Evolutionary conservation across 2,329 filamentous ascomycete species (phyloP), one percentile per base, ranked within the genome.

Genomic region (Trichoderma asperellum): DNA sequence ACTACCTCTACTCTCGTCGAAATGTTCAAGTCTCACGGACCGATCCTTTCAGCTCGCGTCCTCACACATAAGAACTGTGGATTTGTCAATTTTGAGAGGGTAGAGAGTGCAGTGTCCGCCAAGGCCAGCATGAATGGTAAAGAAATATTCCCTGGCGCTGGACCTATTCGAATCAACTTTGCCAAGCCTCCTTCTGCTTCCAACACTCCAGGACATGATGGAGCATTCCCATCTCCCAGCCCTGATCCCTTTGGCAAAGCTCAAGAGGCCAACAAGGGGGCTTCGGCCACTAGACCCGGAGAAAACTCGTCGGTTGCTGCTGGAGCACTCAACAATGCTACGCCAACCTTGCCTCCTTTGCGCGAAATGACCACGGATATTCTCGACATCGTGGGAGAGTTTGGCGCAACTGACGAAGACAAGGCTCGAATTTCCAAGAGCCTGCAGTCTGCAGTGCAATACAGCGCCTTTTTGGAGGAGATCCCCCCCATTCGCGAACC

Each of bases 51-150:
- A 4, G 95, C 93, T 34, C 88, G 96, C 72, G 96, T 99, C 5
- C 85, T 99, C 71, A 98, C 96, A 0, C 94, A 99, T 84, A 99
- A 99, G 86, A 98, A 97, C 81, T 99, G 96, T 78, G 96, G 95
- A 3, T 99, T 99, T 75, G 95, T 99, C 77, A 99, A 99, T 80
- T 99, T 97, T 76, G 94, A 98, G 80, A 91, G 89, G 70, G 83
- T 96, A 35, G 94, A 98, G 73, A 97, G 93, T 77, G 96, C 96
- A 68, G 90, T 97, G 49, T 90, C 93, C 70, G 96, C 96, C 18
- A 96, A 95, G 79, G 89, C 89, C 16, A 87, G 90, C 77, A 90
- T 97, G 81, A 98, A 98, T 76, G 94, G 94, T 75, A 97, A 97
- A 81, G 96, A 99, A 79, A 97, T 99, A 71, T 99, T 99, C 83